These are phyloP conservation scores for Gillenia trifoliata DNA, from an alignment of 306 rosid species.

Conservation along the genomic window DNA sequence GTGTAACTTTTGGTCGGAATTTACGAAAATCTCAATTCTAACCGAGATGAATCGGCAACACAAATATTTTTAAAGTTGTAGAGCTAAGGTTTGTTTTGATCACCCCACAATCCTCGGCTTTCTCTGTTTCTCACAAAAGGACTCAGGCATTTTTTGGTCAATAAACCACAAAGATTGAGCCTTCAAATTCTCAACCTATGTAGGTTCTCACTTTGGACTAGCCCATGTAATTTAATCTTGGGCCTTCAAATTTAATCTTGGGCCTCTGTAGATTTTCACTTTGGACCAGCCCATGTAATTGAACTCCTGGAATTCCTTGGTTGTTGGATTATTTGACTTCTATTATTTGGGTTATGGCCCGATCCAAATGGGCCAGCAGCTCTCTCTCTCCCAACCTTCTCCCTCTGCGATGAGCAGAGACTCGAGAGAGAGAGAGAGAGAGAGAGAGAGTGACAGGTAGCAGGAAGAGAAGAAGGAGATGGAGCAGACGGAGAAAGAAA, in stretches of 20 bases:
- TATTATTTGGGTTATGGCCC: not conserved
- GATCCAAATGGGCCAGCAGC: not conserved
- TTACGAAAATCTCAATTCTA: no score
- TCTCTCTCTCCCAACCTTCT: not conserved
- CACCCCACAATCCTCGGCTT: not conserved
- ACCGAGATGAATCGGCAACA: not conserved
- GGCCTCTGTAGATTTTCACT: not conserved
- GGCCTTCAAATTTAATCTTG: not conserved
- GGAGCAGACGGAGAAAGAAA: slow-evolving; percentile 37
- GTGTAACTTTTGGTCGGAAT: no score
- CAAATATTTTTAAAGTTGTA: not conserved
- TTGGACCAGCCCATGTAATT: not conserved
- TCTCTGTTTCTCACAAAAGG: not conserved
- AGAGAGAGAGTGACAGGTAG: not conserved
- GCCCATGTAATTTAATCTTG: no score
- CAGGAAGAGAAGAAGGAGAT: slow-evolving; percentile 3
- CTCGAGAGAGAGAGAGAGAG: not conserved
- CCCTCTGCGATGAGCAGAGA: not conserved
- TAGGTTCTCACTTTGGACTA: no score
- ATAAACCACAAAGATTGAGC: not conserved
- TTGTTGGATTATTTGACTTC: not conserved
- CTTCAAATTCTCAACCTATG: not conserved
- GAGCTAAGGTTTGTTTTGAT: not conserved
- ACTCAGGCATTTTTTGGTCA: not conserved
- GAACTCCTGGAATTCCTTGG: not conserved